phyloP scores from a whole-genome alignment of 179 eudicot species.

The Silene vulgaris region DNA sequence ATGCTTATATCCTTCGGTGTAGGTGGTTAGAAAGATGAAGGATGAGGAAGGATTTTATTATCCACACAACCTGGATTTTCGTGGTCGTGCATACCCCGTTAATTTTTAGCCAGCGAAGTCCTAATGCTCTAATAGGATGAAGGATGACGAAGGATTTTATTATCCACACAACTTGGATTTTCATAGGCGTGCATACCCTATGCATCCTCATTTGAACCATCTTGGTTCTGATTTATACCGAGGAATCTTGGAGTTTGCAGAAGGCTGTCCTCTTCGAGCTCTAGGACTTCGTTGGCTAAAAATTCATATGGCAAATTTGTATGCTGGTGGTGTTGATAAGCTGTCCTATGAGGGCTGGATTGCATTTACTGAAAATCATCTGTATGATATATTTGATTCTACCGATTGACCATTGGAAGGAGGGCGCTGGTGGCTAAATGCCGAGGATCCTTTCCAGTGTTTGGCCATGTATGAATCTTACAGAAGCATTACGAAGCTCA shows the following conservation, averaged over 20 bases:
- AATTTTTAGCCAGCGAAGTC: too few relatives aligned
- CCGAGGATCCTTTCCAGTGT: conserved; percentile 97
- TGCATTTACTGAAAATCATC: conserved; percentile 75
- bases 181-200: neutral
- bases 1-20: conserved; percentile 19
- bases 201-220: conserved; percentile 95
- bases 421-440: conserved; percentile 83
- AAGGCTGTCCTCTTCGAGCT: conserved; percentile 75
- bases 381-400: conserved; percentile 88
- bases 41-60: conserved; percentile 91
- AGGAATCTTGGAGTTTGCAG: conserved; percentile 86
- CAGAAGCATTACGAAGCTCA: conserved; percentile 79
- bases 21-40: conserved; percentile 91
- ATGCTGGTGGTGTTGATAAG: conserved; percentile 82
- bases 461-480: conserved; percentile 78
- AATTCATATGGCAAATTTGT: conserved; percentile 87
- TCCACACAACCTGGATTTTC: conserved; percentile 93
- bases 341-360: conserved; percentile 71
- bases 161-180: too few relatives aligned
- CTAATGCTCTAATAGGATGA: too few relatives aligned
- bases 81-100: conserved; percentile 90
- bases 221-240: conserved; percentile 92
- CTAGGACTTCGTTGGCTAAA: conserved; percentile 86
- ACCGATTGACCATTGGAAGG: conserved; percentile 96
- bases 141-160: too few relatives aligned